Base-by-base conservation (phyloP, 345 rosid species). In the Moricandia arvensis region DNA sequence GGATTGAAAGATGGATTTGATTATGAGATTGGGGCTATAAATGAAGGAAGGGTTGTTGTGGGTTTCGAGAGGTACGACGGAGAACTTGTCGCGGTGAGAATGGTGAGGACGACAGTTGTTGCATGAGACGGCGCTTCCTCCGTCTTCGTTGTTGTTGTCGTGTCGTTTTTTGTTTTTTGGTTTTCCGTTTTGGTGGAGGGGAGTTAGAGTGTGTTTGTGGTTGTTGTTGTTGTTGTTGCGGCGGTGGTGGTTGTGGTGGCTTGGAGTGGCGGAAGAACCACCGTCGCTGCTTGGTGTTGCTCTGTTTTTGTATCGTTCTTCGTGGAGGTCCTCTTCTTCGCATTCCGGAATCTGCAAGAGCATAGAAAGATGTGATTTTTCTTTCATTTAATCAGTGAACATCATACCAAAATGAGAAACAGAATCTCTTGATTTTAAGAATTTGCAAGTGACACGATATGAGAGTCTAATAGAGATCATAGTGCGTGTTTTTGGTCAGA, bases 21-120 rank as follows among this genome's bases (percentile, higher is more conserved):
- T 86, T 10, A 92, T 84, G 2, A 86, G 84, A 59, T 88, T 95
- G 4, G 99, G 99, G 73, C 98, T 92, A 0, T 90, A 80, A 66
- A 88, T 83, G 78, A 82, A 85, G 2, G 83, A 85, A 17, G 82
- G 84, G 64, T 76, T 71, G 81, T 72, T 86, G 62, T 82, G 85
- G 76, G 81, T 85, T 78, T 95, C 97, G 33, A 90, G 76, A 63
- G 98, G 97, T 17, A 88, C 94, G 12, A 92, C 88, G 0, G 97
- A 88, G 80, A 95, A 83, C 80, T 88, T 92, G 63, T 89, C 94
- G 4, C 94, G 84, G 66, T 80, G 80, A 16, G 90, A 53, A 59
- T 83, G 81, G 66, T 83, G 82, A 8, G 99, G 99, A 3, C 96
- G 85, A 76, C 99, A 95, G 65, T 86, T 88, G 87, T 86, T 86